Base-by-base conservation (phyloP, 805 yeast genomes). In the Clavispora fructus region DNA sequence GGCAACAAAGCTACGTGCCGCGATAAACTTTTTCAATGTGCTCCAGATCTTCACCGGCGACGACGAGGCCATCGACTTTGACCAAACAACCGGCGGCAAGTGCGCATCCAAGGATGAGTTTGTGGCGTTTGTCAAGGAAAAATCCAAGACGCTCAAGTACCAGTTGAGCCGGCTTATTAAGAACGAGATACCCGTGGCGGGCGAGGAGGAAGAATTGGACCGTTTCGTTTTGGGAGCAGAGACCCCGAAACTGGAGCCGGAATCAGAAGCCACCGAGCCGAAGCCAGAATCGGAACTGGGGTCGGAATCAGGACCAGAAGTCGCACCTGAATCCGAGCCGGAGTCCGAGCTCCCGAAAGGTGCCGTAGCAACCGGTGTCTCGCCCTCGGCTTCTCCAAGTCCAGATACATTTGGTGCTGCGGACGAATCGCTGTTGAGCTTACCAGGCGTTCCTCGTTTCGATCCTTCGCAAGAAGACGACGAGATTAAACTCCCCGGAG, bases 41-140 rank as follows among this genome's bases (percentile, higher is more conserved):
- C 56, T 78, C 47, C 68, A 68, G 38, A 58, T 80, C 4, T 44
- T 54, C 31, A 64, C 65, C 33, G 49, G 55, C 45, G 29, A 51
- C 59, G 23, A 52, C 49, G 60, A 39, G 4, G 27, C 44, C 3
- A 55, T 71, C 11, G 69, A 71, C 46, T 69, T 58, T 58, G 45
- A 46, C n/a, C 78, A 79, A 57, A 69, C 74, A 40, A 80, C 79
- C 56, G 85, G 78, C 53, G 78, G 86, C 13, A 83, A 83, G 59
- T 83, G 68, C 57, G 85, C 81, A 51, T 78, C 84, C 13, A 74
- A 79, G 7, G 63, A 86, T 33, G 82, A 83, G 26, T 58, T 83
- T 43, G 75, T 70, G 50, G 71, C 79, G 0, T 54, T 70, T 33
- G 75, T 69, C 48, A 59, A 60, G 7, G 82, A 80, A 1, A 72